Evolutionary conservation across 176 grass and related monocot species (phyloP), one percentile per base, ranked within the genome.

Genomic region (Leersia perrieri): DNA sequence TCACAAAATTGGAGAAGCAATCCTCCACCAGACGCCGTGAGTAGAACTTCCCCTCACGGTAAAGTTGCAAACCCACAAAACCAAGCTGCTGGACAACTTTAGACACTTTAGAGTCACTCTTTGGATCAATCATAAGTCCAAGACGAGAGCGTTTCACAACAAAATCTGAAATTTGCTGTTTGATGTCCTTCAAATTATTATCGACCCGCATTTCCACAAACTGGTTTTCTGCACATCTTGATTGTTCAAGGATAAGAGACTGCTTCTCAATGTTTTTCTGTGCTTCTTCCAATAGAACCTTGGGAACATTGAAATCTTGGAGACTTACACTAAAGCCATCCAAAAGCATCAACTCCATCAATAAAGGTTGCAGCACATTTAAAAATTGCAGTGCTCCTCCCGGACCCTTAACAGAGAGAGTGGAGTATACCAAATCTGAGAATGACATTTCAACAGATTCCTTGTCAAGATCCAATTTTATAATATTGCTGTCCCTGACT

Each of bases 11-110:
- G 45, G 68, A 38, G 28, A 93, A 89, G 79, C 95, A 98, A 57
- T 98, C 92, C 35, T 98, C 95, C 49, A 98, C 92, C 71, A 98
- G 74, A 39, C 61, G 31, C 25, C 63, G 93, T 9, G 95, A 98
- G 23, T 98, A 98, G 28, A 95, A 89, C 39, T 94, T 90, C 2
- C 92, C 95, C 42, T 89, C 88, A 3, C 78, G 74, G 77, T 89
- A 98, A 49, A 98, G 95, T 39, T 98, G 88, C 82, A 91, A 66
- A 13, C 95, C 92, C 63, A 95, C 85, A 87, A 93, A 98, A 33
- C 92, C 95, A 85, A 98, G 81, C 34, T 98, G 95, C 70, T 95
- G 90, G 45, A 95, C 78, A 2, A 98, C 84, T 87, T 98, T 95
- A 22, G 79, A 85, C 3, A 95, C 78, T 30, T 92, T 40, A 1